A percentile compares a stretch with the other conserved stretches of the same genome.
Evolutionary conservation across 2,329 filamentous ascomycete species (phyloP).

Genomic region (Penicillium occitanis): DNA sequence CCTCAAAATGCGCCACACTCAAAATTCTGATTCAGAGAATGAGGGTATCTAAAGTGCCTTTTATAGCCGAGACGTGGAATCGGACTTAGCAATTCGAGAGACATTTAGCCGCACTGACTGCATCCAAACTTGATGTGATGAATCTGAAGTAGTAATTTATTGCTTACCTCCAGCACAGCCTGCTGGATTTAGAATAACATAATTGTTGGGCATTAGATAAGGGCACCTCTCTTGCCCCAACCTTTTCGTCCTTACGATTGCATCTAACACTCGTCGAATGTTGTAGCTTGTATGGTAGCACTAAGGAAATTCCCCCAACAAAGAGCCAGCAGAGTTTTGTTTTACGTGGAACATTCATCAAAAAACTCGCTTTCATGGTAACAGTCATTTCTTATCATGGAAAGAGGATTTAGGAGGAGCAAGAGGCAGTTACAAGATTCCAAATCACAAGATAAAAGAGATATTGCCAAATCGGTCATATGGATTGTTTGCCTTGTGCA

Average conservation of each 20-base stretch:
- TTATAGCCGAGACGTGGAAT: background rate
- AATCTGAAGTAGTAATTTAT: background rate
- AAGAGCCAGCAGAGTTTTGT: background rate
- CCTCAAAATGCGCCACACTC: background rate
- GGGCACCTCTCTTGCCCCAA: background rate
- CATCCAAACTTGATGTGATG: background rate
- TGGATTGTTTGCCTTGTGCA: background rate
- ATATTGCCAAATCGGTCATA: background rate
- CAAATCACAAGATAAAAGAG: background rate
- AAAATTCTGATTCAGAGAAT: background rate
- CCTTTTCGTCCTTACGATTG: background rate
- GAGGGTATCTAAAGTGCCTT: background rate
- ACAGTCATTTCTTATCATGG: background rate
- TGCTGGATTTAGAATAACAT: background rate
- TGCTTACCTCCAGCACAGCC: background rate
- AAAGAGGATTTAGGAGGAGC: background rate
- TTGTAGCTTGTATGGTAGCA: background rate
- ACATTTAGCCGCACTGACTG: background rate
- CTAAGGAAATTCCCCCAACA: background rate
- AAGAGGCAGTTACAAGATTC: background rate
- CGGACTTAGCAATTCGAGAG: background rate
- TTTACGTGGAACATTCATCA: background rate
- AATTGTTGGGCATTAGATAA: background rate
- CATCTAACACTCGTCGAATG: too few species aligned
- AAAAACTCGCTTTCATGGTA: background rate